Evolutionary conservation across 148 eudicot species (phyloP).

Genomic region (Cornus suecica): DNA sequence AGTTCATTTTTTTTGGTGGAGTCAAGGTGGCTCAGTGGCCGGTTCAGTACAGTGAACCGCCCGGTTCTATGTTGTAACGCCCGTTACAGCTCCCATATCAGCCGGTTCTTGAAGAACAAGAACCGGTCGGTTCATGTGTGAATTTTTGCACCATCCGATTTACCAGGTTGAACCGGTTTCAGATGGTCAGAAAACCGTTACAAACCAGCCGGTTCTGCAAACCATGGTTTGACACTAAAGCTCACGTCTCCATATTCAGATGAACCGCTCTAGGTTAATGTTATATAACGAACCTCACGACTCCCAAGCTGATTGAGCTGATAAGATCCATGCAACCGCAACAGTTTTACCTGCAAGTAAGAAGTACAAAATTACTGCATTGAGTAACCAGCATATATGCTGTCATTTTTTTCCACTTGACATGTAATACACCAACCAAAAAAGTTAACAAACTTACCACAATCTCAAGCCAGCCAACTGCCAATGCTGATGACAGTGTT

Average conservation of each 20-base stretch:
- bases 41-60: too few species aligned
- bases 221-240: too few species aligned
- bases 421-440: not conserved
- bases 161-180: too few species aligned
- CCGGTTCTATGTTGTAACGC: too few species aligned
- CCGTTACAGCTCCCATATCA: too few species aligned
- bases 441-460: slow-evolving; percentile 53
- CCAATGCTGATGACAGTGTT: slow-evolving; percentile 70
- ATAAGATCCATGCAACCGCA: slow-evolving; percentile 92
- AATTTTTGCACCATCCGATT: too few species aligned
- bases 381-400: not conserved
- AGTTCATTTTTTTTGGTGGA: too few species aligned
- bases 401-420: not conserved
- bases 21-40: too few species aligned
- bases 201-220: too few species aligned
- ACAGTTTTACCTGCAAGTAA: slow-evolving; percentile 63
- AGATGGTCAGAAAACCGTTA: too few species aligned
- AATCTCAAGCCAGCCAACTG: slow-evolving; percentile 94
- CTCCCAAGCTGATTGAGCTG: slow-evolving; percentile 76
- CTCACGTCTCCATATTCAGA: not conserved
- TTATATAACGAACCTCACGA: slow-evolving; percentile 67
- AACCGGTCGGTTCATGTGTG: too few species aligned
- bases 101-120: too few species aligned
- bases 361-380: slow-evolving; percentile 9
- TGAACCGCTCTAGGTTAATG: not conserved